Evolutionary conservation across 768 basidiomycete species (phyloP), one percentile per base, ranked within the genome.

Genomic region (Suillus bovinus): DNA sequence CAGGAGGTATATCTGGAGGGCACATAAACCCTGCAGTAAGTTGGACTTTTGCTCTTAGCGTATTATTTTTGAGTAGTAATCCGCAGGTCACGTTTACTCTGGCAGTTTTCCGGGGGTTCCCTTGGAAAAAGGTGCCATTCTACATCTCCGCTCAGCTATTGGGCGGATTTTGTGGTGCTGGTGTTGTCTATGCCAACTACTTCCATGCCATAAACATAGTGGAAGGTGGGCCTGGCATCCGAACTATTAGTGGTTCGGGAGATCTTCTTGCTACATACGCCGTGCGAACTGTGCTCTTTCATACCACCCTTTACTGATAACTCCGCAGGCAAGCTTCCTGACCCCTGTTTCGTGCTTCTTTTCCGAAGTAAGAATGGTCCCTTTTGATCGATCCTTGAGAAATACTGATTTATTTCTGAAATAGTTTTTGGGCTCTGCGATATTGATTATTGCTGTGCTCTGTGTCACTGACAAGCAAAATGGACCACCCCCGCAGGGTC

Each of bases 81-180:
- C 10, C 5, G 34, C 27, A 88, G 87, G 80, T 93, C 29, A 94
- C 92, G 20, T 73, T 94, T 56, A 81, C 85, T 16, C 69, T 92
- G 50, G 89, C 89, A 5, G 78, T 84, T 3, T 86, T 86, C 72
- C 85, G 91, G 64, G 81, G 80, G 52, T 93, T 94, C 74, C 90
- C 92, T 0, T 89, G 89, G 88, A 81, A 80, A 66, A 93, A 93
- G 71, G 92, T 92, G 0, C 92, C 92, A 0, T 80, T 67, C 24
- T 92, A 86, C 70, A 82, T 89, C 52, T 68, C 85, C 55, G 82
- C 86, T 0, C 89, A 91, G 70, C 61, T 87, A 22, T 70, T 90
- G 55, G 89, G 89, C 24, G 88, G 75, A 5, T 66, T 88, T 38
- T 78, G 81, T 50, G 89, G 87, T 20, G 83, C 82, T 16, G 82